Evolutionary conservation across 345 rosid genomes (phyloP).

Genomic region (Carallia brachiata): DNA sequence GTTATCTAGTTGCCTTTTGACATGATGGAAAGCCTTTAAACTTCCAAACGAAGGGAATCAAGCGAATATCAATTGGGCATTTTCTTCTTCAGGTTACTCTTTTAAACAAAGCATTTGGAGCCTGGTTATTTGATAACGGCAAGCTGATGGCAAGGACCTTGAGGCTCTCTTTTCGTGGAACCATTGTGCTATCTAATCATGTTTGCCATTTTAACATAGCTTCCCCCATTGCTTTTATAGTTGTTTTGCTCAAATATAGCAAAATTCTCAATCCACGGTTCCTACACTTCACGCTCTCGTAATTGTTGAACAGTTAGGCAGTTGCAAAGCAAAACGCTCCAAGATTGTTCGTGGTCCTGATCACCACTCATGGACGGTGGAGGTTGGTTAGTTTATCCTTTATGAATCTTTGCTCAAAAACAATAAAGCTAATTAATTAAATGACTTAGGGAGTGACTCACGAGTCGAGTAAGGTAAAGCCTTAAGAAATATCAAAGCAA

Average conservation of each 20-base stretch:
- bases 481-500: neutral
- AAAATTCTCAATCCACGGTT: conserved; percentile 1
- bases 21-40: conserved; percentile 21
- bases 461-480: neutral
- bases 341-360: conserved; percentile 5
- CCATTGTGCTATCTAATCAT: too few species aligned
- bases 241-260: conserved; percentile 3
- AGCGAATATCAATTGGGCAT: neutral
- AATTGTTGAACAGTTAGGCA: neutral
- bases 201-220: too few species aligned
- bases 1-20: neutral
- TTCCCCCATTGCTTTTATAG: neutral
- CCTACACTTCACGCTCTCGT: neutral
- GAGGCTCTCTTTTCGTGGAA: neutral
- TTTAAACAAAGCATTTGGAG: too few species aligned
- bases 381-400: conserved; percentile 12
- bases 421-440: conserved; percentile 1
- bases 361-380: conserved; percentile 16
- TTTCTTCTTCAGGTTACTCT: too few species aligned
- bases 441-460: too few species aligned
- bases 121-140: too few species aligned
- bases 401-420: conserved; percentile 3
- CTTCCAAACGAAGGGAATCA: conserved; percentile 13
- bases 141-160: too few species aligned
- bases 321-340: neutral